A percentile compares a stretch with the other conserved stretches of the same genome.
These are phyloP conservation scores for Cinnamomum micranthum DNA, from an alignment of 164 flowering plant species.

Conservation along the genomic window DNA sequence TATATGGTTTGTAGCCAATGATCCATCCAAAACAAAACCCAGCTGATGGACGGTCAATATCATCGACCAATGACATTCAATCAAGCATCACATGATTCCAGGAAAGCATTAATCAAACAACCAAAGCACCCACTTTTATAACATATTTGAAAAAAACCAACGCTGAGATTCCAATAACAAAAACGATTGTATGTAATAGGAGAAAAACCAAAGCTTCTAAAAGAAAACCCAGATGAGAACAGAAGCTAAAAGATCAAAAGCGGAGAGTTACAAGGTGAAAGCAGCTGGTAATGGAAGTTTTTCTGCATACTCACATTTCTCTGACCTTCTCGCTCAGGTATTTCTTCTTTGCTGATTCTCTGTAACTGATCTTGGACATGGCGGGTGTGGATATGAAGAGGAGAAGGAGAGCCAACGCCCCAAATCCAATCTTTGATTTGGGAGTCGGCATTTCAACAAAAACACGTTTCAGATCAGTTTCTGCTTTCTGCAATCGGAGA, in stretches of 20 bases:
- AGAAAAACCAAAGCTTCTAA: neutral
- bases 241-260: neutral
- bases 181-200: neutral
- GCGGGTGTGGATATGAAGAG: conserved; percentile 30
- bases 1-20: no score
- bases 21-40: no score
- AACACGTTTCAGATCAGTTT: neutral
- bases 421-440: conserved; percentile 10
- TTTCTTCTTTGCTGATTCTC: conserved; percentile 43
- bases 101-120: no score
- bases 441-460: conserved; percentile 18
- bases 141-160: no score
- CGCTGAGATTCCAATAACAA: no score
- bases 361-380: conserved; percentile 29
- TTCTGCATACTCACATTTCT: conserved; percentile 45
- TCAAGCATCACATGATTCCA: no score
- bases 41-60: no score
- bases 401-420: conserved; percentile 33
- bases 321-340: conserved; percentile 74
- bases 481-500: neutral
- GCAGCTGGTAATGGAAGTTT: neutral
- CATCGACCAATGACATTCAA: no score
- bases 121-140: no score
- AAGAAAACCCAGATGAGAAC: neutral
- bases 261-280: neutral